Base-by-base conservation (phyloP, 768 basidiomycete species). In the Suillus fuscotomentosus region DNA sequence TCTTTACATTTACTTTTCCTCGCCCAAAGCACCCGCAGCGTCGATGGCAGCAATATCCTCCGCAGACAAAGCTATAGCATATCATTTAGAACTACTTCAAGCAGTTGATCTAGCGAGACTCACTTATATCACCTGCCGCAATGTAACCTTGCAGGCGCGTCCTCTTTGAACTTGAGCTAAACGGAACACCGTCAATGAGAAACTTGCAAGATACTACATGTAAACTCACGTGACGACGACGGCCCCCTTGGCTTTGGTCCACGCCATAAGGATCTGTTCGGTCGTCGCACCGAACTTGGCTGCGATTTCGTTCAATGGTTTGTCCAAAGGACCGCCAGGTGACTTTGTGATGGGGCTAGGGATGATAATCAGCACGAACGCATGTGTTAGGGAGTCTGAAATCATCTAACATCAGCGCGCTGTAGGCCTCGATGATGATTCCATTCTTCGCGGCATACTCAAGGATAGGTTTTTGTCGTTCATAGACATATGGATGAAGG, bases 351-450 rank as follows among this genome's bases (percentile, higher is more conserved):
- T 78, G 8, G 90, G 53, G 11, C 53, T 54, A 34, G 31, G 31
- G 31, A 36, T 34, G 11, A 34, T 20, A 13, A 6, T 54, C 31
- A 54, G 53, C 20, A 54, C 5, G 5, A n/a, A 34, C 20, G 1
- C 0, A 53, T 34, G 10, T 34, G 87, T 60, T 86, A 94, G 79
- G n/a, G 83, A 20, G 31, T 10, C 2, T 13, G 31, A 34, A 27
- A 8, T 17, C 1, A 9, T n/a, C 53, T 34, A 54, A 54, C 53
- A 54, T 54, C 31, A 54, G 31, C 20, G 53, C 75, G 61, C 88
- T 87, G 76, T 93, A 93, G 0, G 86, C 90, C 73, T 92, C 91
- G 54, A 86, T 85, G 24, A 86, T 80, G 55, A 94, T 90, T 15
- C 81, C 82, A 62, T 92, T 77, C 67, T 80, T 73, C 13, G 80